These are phyloP conservation scores for Coemansia aciculifera DNA, from an alignment of 192 early-diverging fungal genomes.

Conservation along the genomic window DNA sequence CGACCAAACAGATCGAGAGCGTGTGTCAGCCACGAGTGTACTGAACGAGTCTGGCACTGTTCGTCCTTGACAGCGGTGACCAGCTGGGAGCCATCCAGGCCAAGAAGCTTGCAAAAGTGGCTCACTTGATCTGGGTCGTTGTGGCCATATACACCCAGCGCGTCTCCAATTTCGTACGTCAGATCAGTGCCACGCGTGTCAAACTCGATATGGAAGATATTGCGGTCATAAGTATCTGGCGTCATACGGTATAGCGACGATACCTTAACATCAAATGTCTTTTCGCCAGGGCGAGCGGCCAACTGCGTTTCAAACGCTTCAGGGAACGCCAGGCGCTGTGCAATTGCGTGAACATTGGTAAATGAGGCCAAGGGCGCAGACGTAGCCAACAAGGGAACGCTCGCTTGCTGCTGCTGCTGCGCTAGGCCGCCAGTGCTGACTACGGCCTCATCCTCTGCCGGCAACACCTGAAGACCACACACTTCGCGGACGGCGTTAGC, in stretches of 20 bases:
- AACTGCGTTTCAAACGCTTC: slow-evolving; percentile 36
- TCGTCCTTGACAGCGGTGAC: slow-evolving; percentile 65
- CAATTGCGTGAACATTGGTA: slow-evolving; percentile 18
- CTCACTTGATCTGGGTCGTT: slow-evolving; percentile 76
- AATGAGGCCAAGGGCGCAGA: slow-evolving; percentile 7
- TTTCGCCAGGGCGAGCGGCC: slow-evolving; percentile 26
- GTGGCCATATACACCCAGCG: slow-evolving; percentile 88
- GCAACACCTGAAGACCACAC: slow-evolving; percentile 20
- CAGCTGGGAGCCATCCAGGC: slow-evolving; percentile 64
- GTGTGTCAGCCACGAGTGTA: slow-evolving; percentile 80
- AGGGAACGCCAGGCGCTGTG: slow-evolving; percentile 42
- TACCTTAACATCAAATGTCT: slow-evolving; percentile 38
- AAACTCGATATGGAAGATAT: slow-evolving; percentile 96
- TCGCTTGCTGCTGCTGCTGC: neutral
- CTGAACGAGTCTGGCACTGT: slow-evolving; percentile 67
- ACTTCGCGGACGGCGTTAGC: slow-evolving; percentile 9
- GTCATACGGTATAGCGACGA: slow-evolving; percentile 68
- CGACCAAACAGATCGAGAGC: slow-evolving; percentile 91
- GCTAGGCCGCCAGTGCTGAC: neutral
- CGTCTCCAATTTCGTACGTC: slow-evolving; percentile 91
- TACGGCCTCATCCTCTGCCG: neutral
- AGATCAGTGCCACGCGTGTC: slow-evolving; percentile 77
- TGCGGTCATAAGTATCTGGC: slow-evolving; percentile 85
- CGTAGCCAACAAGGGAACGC: neutral
- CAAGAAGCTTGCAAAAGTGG: slow-evolving; percentile 74